Evolutionary conservation across 345 rosid genomes (phyloP).

Genomic region (Linum usitatissimum): DNA sequence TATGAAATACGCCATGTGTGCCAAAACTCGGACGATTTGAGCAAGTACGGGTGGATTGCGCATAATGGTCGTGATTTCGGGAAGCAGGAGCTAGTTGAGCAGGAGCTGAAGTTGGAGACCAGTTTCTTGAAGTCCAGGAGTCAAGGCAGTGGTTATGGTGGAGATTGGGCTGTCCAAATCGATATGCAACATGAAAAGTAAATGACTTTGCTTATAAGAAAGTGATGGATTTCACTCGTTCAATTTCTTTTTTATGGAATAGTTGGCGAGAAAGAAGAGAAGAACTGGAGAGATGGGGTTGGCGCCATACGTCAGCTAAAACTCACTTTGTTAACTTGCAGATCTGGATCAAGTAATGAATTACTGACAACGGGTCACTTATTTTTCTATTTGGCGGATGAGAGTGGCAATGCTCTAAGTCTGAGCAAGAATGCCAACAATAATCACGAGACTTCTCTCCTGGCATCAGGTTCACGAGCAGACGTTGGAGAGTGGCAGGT

Average conservation of each 20-base stretch:
- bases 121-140: conserved; percentile 71
- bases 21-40: conserved; percentile 57
- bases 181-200: conserved; percentile 42
- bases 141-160: conserved; percentile 78
- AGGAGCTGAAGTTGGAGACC: conserved; percentile 50
- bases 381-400: conserved; percentile 83
- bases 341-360: conserved; percentile 35
- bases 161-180: conserved; percentile 82
- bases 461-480: conserved; percentile 59
- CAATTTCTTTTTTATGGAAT: background rate
- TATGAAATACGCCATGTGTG: conserved; percentile 66
- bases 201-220: conserved; percentile 6
- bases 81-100: conserved; percentile 59
- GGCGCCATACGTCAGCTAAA: background rate
- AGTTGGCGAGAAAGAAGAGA: background rate
- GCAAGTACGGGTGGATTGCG: conserved; percentile 68
- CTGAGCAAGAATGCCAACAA: conserved; percentile 27
- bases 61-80: conserved; percentile 93
- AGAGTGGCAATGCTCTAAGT: conserved; percentile 49
- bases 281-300: background rate
- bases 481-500: conserved; percentile 81
- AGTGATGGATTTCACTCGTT: background rate
- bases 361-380: conserved; percentile 44
- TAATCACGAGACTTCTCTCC: conserved; percentile 29
- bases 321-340: conserved; percentile 12